A percentile compares a stretch with the other conserved stretches of the same genome.
These are phyloP conservation scores for Diutina siamensis DNA, from an alignment of 1,139 yeast species.

Conservation along the genomic window DNA sequence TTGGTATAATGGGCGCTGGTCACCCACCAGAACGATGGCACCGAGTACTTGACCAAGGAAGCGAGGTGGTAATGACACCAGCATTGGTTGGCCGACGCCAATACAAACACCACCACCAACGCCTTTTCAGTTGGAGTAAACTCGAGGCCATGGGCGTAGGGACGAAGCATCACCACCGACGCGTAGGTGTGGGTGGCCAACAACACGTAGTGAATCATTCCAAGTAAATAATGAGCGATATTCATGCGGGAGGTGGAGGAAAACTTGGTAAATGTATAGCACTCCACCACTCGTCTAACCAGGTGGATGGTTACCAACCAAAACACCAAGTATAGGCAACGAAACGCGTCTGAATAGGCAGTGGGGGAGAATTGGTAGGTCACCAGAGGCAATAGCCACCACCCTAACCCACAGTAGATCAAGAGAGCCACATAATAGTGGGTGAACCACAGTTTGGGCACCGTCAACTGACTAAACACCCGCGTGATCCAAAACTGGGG, in stretches of 20 bases:
- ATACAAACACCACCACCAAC: neutral
- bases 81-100: neutral
- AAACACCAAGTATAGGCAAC: neutral
- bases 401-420: neutral
- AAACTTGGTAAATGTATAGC: neutral
- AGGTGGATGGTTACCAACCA: neutral
- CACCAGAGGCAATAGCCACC: neutral
- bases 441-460: conserved; percentile 1
- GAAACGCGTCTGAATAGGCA: neutral
- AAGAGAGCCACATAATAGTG: neutral
- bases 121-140: neutral
- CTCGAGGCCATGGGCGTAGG: neutral
- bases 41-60: neutral
- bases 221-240: conserved; percentile 3
- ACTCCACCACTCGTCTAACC: neutral
- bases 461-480: neutral
- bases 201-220: conserved; percentile 1
- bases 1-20: conserved; percentile 4
- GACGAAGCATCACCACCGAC: no score
- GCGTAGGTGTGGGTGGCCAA: neutral
- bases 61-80: conserved; percentile 3
- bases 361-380: neutral
- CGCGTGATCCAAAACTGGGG: neutral
- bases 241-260: neutral
- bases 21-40: neutral